Evolutionary conservation across 352 stramenopile species (phyloP).

Genomic region (Pythium rhizo-oryzae): DNA sequence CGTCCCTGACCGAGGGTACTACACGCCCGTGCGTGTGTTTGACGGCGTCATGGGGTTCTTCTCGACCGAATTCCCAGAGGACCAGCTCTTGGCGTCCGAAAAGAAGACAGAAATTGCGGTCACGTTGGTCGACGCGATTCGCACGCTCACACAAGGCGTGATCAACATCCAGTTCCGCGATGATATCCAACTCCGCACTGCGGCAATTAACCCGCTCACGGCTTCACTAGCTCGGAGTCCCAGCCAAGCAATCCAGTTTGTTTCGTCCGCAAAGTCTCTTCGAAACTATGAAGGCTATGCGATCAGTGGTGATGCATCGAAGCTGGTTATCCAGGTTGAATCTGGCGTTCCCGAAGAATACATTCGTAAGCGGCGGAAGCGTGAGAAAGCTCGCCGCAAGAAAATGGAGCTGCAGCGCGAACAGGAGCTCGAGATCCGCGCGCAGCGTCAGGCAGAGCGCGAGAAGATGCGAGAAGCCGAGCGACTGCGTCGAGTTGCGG

Average conservation of each 20-base stretch:
- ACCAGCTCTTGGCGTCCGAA: slow-evolving; percentile 77
- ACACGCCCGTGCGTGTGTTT: slow-evolving; percentile 77
- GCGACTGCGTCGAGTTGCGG: slow-evolving; percentile 72
- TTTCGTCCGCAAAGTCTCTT: slow-evolving; percentile 38
- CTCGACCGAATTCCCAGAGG: slow-evolving; percentile 82
- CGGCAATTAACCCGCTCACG: slow-evolving; percentile 30
- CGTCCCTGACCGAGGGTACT: slow-evolving; percentile 84
- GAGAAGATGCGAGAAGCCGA: slow-evolving; percentile 71
- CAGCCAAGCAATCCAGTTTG: slow-evolving; percentile 68
- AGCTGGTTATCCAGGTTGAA: slow-evolving; percentile 58
- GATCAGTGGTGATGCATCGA: slow-evolving; percentile 49
- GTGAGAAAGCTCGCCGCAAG: slow-evolving; percentile 80
- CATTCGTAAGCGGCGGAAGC: slow-evolving; percentile 85
- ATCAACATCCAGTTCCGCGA: slow-evolving; percentile 81
- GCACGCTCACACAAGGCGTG: slow-evolving; percentile 41
- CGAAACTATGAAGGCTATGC: slow-evolving; percentile 13
- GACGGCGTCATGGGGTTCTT: slow-evolving; percentile 81
- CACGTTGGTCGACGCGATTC: slow-evolving; percentile 81
- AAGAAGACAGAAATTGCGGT: slow-evolving; percentile 90
- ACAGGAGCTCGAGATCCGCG: slow-evolving; percentile 72
- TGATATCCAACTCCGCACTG: slow-evolving; percentile 56
- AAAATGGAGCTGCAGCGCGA: slow-evolving; percentile 71
- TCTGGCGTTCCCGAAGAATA: slow-evolving; percentile 83
- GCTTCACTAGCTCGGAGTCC: slow-evolving; percentile 57
- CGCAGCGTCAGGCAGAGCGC: slow-evolving; percentile 66